These are phyloP conservation scores for Theobroma cacao DNA, from an alignment of 345 rosid species.

Conservation along the genomic window DNA sequence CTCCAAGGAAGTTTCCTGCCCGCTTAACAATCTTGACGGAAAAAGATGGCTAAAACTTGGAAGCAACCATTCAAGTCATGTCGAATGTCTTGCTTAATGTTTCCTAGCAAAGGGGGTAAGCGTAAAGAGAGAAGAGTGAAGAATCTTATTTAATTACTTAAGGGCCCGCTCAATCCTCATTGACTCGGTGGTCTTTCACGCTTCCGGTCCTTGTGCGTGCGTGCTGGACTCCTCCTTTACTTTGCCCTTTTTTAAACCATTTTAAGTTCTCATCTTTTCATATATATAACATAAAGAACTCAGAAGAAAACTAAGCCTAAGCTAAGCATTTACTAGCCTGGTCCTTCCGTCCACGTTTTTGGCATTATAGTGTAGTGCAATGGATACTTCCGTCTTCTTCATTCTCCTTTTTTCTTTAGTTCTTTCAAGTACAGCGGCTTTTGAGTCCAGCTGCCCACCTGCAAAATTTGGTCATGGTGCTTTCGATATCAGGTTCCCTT, in stretches of 20 bases:
- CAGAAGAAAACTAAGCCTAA: no score
- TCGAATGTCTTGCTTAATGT: neutral
- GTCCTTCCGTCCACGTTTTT: neutral
- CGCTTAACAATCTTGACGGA: neutral
- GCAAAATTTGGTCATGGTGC: conserved; percentile 29
- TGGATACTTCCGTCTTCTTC: conserved; percentile 15
- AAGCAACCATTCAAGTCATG: neutral
- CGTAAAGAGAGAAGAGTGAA: neutral
- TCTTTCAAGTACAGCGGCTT: conserved; percentile 19
- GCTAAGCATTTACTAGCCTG: neutral
- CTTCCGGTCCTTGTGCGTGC: neutral
- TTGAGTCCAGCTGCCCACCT: conserved; percentile 11
- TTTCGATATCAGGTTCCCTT: conserved; percentile 51
- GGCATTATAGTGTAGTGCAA: neutral
- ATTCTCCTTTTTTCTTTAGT: conserved; percentile 23
- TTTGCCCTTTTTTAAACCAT: neutral
- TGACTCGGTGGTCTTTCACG: neutral
- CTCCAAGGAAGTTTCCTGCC: neutral
- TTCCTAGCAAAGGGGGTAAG: neutral
- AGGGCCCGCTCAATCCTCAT: neutral
- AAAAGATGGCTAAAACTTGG: neutral
- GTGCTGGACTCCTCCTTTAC: neutral
- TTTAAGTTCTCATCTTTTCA: no score
- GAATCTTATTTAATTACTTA: no score
- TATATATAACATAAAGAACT: no score